Evolutionary conservation across 2,329 filamentous ascomycete species (phyloP).

Genomic region (Paecilomyces fulvus): DNA sequence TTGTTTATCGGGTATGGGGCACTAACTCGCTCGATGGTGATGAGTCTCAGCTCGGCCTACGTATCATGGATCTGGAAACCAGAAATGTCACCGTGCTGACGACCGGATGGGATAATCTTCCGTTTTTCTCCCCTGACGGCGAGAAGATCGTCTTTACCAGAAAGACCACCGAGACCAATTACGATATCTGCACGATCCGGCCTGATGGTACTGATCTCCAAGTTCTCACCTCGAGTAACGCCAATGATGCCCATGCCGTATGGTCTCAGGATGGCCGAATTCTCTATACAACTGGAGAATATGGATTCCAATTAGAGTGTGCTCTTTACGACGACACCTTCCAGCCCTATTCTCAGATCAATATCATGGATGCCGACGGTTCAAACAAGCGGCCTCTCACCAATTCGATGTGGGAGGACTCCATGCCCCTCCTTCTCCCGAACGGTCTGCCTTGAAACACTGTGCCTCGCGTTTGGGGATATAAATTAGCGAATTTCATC

Average conservation of each 20-base stretch:
- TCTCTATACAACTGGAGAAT: constrained; percentile 35
- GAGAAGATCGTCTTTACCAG: constrained; percentile 33
- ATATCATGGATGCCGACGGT: constrained; percentile 38
- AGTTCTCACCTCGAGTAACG: constrained; percentile 24
- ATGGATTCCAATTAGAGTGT: constrained; percentile 36
- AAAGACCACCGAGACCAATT: constrained; percentile 23
- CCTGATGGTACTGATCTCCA: constrained; percentile 33
- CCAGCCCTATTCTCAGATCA: constrained; percentile 39
- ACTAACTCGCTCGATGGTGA: too few species aligned
- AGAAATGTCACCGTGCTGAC: not conserved
- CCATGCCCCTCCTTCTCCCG: constrained; percentile 19
- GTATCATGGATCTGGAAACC: not conserved
- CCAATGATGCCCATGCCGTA: constrained; percentile 39
- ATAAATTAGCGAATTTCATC: too few species aligned
- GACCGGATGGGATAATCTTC: not conserved
- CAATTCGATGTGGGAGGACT: constrained; percentile 24
- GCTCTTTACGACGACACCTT: constrained; percentile 37
- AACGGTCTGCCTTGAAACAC: not conserved
- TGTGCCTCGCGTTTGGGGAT: too few species aligned
- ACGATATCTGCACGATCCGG: constrained; percentile 35
- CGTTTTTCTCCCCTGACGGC: constrained; percentile 25
- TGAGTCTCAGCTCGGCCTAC: not conserved
- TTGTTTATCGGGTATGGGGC: not conserved
- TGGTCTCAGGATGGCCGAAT: constrained; percentile 37
- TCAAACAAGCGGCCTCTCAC: constrained; percentile 20